A percentile compares a stretch with the other conserved stretches of the same genome.
These are phyloP conservation scores for Colletotrichum phormii DNA, from an alignment of 2,329 filamentous ascomycete genomes.

Conservation along the genomic window DNA sequence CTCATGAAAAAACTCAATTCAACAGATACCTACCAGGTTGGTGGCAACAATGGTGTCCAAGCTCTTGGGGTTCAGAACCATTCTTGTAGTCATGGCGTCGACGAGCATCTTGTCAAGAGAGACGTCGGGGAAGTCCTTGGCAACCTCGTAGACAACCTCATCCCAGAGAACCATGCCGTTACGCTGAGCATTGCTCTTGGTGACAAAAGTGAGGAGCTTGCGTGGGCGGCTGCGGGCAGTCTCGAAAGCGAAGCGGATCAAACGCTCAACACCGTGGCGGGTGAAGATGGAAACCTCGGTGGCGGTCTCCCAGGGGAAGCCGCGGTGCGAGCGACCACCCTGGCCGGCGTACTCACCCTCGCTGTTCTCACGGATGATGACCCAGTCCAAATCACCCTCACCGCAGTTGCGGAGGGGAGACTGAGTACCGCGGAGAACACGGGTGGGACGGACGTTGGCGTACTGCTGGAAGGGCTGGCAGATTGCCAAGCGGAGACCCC, in stretches of 20 bases:
- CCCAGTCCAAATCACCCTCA: conserved; percentile 70
- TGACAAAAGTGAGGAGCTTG: conserved; percentile 72
- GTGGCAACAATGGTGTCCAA: conserved; percentile 74
- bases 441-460: conserved; percentile 73
- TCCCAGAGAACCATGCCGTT: conserved; percentile 79
- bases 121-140: conserved; percentile 69
- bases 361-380: conserved; percentile 74
- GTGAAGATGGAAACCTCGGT: conserved; percentile 75
- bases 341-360: conserved; percentile 75
- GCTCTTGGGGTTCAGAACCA: conserved; percentile 69
- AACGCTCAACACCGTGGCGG: conserved; percentile 67
- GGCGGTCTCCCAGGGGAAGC: conserved; percentile 67
- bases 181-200: conserved; percentile 74
- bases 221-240: conserved; percentile 61
- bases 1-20: background rate
- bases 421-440: conserved; percentile 66
- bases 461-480: conserved; percentile 74
- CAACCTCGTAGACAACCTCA: conserved; percentile 66
- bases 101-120: conserved; percentile 73
- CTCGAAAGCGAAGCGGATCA: conserved; percentile 74
- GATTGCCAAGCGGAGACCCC: conserved; percentile 72
- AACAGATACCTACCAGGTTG: conserved; percentile 57
- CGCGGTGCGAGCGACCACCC: conserved; percentile 68
- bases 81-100: conserved; percentile 60
- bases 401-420: conserved; percentile 64